Conservation (phyloP, 345 rosid genomes). For the Acer yangbiense region DNA sequence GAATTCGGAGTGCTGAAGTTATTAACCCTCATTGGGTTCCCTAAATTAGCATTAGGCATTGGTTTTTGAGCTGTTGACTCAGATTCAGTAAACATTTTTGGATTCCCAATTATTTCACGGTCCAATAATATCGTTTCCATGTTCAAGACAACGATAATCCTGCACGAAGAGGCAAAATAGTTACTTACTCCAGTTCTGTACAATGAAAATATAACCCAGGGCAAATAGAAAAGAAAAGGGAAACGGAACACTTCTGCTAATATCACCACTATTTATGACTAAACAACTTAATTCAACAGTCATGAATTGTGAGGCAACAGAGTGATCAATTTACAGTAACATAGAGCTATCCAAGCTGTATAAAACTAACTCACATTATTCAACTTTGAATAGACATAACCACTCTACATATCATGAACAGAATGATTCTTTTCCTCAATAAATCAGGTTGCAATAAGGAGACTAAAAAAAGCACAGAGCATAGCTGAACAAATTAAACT, state of each 20-base stretch:
- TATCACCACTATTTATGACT: not conserved
- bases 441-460: not conserved
- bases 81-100: constrained; percentile 47
- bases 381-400: not conserved
- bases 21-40: constrained; percentile 34
- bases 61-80: constrained; percentile 45
- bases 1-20: constrained; percentile 35
- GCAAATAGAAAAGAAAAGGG: constrained; percentile 8
- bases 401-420: not conserved
- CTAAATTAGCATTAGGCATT: constrained; percentile 31
- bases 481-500: not conserved
- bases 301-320: not conserved
- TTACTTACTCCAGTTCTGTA: not conserved
- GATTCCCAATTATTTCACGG: constrained; percentile 75
- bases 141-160: constrained; percentile 82
- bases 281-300: not conserved
- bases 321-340: not conserved
- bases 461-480: not conserved
- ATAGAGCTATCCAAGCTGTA: not conserved
- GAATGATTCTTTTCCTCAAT: not conserved
- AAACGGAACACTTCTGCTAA: constrained; percentile 12
- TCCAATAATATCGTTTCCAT: constrained; percentile 76
- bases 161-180: constrained; percentile 29
- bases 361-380: not conserved
- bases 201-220: constrained; percentile 5